These are phyloP conservation scores for Aspergillus sp. DNA, from an alignment of 2,329 filamentous ascomycete genomes.

Conservation along the genomic window DNA sequence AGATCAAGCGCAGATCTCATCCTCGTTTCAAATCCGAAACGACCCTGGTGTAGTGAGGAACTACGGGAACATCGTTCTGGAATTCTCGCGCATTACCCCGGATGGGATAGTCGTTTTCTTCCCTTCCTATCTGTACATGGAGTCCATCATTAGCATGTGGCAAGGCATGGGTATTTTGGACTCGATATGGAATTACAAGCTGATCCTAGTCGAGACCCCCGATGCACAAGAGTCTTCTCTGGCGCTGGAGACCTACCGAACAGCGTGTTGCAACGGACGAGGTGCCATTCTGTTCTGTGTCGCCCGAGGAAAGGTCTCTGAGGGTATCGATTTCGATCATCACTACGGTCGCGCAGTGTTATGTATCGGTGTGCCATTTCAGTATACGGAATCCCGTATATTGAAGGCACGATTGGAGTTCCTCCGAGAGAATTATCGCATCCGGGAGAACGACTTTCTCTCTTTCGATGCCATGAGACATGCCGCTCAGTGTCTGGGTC, in stretches of 20 bases:
- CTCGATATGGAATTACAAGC: constrained; percentile 98
- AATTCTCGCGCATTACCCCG: constrained; percentile 93
- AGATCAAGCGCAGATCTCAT: constrained; percentile 90
- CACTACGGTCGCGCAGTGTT: constrained; percentile 95
- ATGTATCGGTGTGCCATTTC: constrained; percentile 95
- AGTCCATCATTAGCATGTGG: constrained; percentile 98
- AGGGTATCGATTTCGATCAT: constrained; percentile 99
- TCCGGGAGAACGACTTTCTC: constrained; percentile 94
- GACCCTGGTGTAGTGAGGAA: constrained; percentile 97
- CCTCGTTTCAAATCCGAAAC: constrained; percentile 90
- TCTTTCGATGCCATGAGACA: constrained; percentile 99
- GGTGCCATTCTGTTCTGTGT: constrained; percentile 93
- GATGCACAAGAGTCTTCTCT: constrained; percentile 96
- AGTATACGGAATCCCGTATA: constrained; percentile 97
- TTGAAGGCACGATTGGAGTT: constrained; percentile 95
- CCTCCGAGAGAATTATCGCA: constrained; percentile 93
- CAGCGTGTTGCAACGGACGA: constrained; percentile 93
- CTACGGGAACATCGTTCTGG: constrained; percentile 87
- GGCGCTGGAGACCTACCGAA: constrained; percentile 93
- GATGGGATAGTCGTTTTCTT: constrained; percentile 99
- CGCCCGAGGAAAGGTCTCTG: constrained; percentile 92
- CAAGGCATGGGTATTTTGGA: constrained; percentile 98
- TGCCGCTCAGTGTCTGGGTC: constrained; percentile 91
- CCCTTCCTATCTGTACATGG: constrained; percentile 98
- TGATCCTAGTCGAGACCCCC: constrained; percentile 95